phyloP scores from a whole-genome alignment of 2,329 filamentous ascomycete genomes.

The Rhytidhysteron rufulum region DNA sequence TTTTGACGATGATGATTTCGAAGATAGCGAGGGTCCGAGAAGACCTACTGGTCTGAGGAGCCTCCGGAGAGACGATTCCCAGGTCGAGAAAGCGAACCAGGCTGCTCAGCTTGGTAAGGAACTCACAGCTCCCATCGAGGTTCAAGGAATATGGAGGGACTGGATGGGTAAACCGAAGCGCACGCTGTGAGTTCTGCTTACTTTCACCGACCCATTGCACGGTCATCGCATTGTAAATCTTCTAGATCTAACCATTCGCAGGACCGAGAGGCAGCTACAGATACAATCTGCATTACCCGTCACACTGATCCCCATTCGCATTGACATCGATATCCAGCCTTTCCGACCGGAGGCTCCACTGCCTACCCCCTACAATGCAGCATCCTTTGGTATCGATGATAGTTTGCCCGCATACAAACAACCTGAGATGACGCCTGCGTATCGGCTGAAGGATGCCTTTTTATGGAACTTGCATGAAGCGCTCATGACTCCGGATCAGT shows the following conservation, averaged over 20 bases:
- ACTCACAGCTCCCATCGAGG: constrained; percentile 68
- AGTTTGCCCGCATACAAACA: constrained; percentile 73
- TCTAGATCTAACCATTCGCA: constrained; percentile 20
- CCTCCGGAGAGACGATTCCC: constrained; percentile 65
- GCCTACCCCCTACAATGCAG: constrained; percentile 58
- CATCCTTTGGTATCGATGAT: constrained; percentile 61
- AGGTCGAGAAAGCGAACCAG: constrained; percentile 60
- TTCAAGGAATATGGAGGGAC: constrained; percentile 89
- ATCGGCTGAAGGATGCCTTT: constrained; percentile 90
- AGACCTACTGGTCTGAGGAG: constrained; percentile 78
- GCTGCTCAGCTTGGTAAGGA: constrained; percentile 82
- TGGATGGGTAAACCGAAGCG: constrained; percentile 78
- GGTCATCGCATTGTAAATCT: constrained; percentile 6
- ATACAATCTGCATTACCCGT: constrained; percentile 74
- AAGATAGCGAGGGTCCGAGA: constrained; percentile 67
- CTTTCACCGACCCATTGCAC: too few species aligned
- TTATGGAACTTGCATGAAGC: constrained; percentile 97
- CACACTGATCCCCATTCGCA: constrained; percentile 90
- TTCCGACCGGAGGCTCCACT: constrained; percentile 66
- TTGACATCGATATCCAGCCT: constrained; percentile 86
- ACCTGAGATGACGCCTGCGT: constrained; percentile 76
- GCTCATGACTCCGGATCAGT: constrained; percentile 89
- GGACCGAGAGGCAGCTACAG: constrained; percentile 59
- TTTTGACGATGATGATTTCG: constrained; percentile 79
- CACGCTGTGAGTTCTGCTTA: constrained; percentile 46